Conservation (phyloP, 192 early-diverging fungal genomes). For the Gamsiella multidivaricata region DNA sequence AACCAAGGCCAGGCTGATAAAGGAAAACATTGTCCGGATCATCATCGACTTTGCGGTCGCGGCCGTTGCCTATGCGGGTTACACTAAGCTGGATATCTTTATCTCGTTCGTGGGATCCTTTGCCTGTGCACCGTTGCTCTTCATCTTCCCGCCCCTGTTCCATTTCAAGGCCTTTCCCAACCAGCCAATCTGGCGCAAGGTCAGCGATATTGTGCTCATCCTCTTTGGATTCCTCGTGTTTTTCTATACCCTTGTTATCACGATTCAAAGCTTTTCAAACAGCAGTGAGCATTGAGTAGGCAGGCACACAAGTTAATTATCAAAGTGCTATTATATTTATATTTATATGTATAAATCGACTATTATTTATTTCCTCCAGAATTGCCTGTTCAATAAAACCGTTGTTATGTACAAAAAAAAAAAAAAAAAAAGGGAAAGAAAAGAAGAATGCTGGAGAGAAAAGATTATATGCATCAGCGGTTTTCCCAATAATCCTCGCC, state of each 20-base stretch:
- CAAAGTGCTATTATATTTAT: too few species aligned
- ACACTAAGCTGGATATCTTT: constrained; percentile 86
- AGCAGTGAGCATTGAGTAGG: too few species aligned
- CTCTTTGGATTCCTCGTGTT: constrained; percentile 67
- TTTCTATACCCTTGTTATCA: constrained; percentile 77
- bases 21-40: constrained; percentile 80
- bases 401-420: neutral
- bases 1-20: constrained; percentile 71
- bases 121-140: constrained; percentile 75
- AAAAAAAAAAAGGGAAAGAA: neutral
- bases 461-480: constrained; percentile 13
- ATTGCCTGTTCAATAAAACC: too few species aligned
- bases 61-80: constrained; percentile 75
- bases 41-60: constrained; percentile 71
- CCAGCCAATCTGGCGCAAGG: constrained; percentile 54
- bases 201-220: constrained; percentile 69
- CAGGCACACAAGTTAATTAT: neutral
- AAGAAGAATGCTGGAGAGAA: neutral
- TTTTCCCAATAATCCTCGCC: constrained; percentile 53
- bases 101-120: constrained; percentile 88
- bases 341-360: too few species aligned
- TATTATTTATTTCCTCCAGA: too few species aligned
- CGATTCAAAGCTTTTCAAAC: constrained; percentile 55
- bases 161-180: constrained; percentile 69
- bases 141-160: constrained; percentile 90